A percentile compares a stretch with the other conserved stretches of the same genome.
Conservation (phyloP, 108 stramenopile genomes). For the Pseudonitzschia multiseries region DNA sequence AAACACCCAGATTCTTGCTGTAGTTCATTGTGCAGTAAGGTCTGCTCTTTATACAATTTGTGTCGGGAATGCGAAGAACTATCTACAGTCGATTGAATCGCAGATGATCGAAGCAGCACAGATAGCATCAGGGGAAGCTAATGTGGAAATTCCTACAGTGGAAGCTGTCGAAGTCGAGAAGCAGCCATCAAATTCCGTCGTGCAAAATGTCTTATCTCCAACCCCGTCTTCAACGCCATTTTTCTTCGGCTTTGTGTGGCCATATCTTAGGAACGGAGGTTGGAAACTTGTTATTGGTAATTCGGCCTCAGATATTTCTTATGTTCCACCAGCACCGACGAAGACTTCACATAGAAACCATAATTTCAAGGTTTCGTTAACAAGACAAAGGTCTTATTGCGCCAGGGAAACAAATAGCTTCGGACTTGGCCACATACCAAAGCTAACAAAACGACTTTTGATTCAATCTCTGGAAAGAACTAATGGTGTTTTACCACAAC, state of each 20-base stretch:
- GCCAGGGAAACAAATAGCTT: constrained; percentile 23
- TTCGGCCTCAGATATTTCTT: constrained; percentile 17
- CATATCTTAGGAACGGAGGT: constrained; percentile 24
- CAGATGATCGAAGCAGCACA: constrained; percentile 7
- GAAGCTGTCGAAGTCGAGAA: constrained; percentile 4
- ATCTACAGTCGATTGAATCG: constrained; percentile 1
- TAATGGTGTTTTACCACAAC: not conserved
- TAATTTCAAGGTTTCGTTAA: constrained; percentile 18
- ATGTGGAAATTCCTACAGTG: not conserved
- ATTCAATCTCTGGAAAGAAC: constrained; percentile 18
- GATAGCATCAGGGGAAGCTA: not conserved
- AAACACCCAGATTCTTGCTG: constrained; percentile 25
- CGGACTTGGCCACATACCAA: constrained; percentile 39
- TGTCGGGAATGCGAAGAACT: not conserved
- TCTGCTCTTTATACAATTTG: constrained; percentile 7
- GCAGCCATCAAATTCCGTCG: not conserved
- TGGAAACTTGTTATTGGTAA: constrained; percentile 40
- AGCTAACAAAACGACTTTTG: constrained; percentile 39
- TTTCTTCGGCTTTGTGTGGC: constrained; percentile 53
- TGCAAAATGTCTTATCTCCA: not conserved
- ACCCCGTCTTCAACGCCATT: constrained; percentile 34
- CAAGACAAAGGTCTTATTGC: constrained; percentile 21
- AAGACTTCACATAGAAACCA: constrained; percentile 5
- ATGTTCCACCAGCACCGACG: constrained; percentile 22
- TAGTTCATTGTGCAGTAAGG: constrained; percentile 15